Conservation (phyloP, 768 basidiomycete genomes). For the Rhodosporidiobolus sp. region DNA sequence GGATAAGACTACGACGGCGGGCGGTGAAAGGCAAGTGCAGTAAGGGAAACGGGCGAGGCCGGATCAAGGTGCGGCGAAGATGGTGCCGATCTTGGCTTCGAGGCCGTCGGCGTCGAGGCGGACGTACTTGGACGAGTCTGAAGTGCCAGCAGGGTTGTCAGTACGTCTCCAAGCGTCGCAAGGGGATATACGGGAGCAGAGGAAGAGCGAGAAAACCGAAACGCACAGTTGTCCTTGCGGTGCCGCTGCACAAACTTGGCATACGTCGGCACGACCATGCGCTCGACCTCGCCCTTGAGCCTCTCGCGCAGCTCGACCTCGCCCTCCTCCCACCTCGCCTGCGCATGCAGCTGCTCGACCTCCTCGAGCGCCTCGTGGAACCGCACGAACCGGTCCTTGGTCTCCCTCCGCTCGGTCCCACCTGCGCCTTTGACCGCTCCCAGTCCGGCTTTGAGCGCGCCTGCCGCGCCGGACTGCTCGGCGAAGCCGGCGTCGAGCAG, state of each 20-base stretch:
- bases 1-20: no score
- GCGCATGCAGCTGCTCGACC: constrained; percentile 38
- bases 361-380: constrained; percentile 45
- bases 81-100: constrained; percentile 26
- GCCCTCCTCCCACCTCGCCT: constrained; percentile 34
- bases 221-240: constrained; percentile 38
- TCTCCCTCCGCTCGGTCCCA: constrained; percentile 39
- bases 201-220: not conserved
- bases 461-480: constrained; percentile 38
- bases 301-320: constrained; percentile 41
- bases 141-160: no score
- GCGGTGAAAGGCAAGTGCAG: no score
- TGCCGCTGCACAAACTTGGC: constrained; percentile 38
- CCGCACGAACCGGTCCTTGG: constrained; percentile 43
- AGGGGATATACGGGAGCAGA: no score
- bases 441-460: constrained; percentile 39
- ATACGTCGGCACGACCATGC: constrained; percentile 43
- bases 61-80: constrained; percentile 19
- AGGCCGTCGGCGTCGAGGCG: constrained; percentile 38
- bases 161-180: no score
- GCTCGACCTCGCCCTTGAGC: constrained; percentile 42
- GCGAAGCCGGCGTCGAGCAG: constrained; percentile 42
- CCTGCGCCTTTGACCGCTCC: constrained; percentile 36
- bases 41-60: not conserved
- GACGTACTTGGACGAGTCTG: constrained; percentile 40